These are phyloP conservation scores for Suillus spraguei DNA, from an alignment of 768 basidiomycete genomes.

Conservation along the genomic window DNA sequence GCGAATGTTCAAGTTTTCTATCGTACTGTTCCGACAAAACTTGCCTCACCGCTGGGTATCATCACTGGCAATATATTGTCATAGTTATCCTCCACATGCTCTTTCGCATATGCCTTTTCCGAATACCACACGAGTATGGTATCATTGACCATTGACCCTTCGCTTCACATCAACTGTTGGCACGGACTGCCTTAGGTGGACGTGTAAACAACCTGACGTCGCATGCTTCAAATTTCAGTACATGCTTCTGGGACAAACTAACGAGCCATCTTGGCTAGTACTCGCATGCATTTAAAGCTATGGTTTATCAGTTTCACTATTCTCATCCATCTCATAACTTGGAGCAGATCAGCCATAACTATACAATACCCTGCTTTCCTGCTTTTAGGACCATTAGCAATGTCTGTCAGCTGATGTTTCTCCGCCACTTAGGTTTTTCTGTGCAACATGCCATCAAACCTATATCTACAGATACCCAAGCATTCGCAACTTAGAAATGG, in stretches of 20 bases:
- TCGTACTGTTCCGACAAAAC: background rate
- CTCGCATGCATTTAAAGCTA: background rate
- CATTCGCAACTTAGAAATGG: slow-evolving; percentile 10
- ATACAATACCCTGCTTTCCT: background rate
- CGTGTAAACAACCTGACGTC: background rate
- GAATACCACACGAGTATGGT: too few relatives aligned
- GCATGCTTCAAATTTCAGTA: background rate
- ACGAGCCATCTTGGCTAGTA: background rate
- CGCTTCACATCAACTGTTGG: too few relatives aligned
- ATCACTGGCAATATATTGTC: background rate
- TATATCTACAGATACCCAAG: slow-evolving; percentile 34
- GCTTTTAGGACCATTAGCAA: background rate
- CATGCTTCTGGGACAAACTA: background rate
- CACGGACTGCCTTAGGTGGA: background rate
- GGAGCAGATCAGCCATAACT: background rate
- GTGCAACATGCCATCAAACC: slow-evolving; percentile 27
- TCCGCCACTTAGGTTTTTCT: background rate
- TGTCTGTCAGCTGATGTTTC: background rate
- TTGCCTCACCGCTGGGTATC: background rate
- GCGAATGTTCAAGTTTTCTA: too few relatives aligned
- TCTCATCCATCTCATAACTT: background rate
- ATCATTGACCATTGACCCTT: too few relatives aligned
- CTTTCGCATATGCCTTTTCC: background rate
- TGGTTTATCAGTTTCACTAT: too few relatives aligned
- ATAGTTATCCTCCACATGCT: background rate